Conservation (phyloP, 228 moss, liverwort and hornwort genomes). For the Sphagnum fallax region DNA sequence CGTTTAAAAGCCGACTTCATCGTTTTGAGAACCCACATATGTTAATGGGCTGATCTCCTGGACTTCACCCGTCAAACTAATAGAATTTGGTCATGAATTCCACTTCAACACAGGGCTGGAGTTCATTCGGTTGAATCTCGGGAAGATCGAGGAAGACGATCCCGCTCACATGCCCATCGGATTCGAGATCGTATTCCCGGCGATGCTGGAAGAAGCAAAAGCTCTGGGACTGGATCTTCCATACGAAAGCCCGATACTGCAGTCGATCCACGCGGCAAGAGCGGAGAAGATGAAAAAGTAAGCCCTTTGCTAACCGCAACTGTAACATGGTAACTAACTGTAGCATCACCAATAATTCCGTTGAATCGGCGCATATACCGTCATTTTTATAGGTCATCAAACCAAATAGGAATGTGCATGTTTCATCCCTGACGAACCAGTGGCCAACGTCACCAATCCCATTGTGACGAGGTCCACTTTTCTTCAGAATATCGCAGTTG, state of each 20-base stretch:
- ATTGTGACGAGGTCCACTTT: too few relatives aligned
- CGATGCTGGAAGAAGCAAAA: conserved; percentile 39
- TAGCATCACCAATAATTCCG: too few relatives aligned
- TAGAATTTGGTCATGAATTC: not conserved
- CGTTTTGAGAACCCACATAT: too few relatives aligned
- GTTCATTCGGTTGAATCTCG: conserved; percentile 48
- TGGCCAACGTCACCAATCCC: too few relatives aligned
- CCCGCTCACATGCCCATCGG: conserved; percentile 68
- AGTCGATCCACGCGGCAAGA: conserved; percentile 34
- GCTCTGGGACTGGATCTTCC: conserved; percentile 60
- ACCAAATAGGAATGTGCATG: too few relatives aligned
- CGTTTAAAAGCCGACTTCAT: too few relatives aligned
- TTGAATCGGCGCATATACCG: too few relatives aligned
- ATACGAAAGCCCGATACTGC: conserved; percentile 33
- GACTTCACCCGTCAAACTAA: not conserved
- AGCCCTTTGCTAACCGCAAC: not conserved
- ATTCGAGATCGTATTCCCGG: conserved; percentile 76
- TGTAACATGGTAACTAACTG: too few relatives aligned
- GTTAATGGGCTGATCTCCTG: too few relatives aligned
- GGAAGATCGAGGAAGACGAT: conserved; percentile 51
- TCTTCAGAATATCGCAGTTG: too few relatives aligned
- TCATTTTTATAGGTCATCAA: too few relatives aligned
- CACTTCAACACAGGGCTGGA: conserved; percentile 32
- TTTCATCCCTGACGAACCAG: too few relatives aligned
- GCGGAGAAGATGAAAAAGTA: conserved; percentile 68